These are phyloP conservation scores for Gorgonomyces haynaldii DNA, from an alignment of 192 early-diverging fungal genomes.

Conservation along the genomic window DNA sequence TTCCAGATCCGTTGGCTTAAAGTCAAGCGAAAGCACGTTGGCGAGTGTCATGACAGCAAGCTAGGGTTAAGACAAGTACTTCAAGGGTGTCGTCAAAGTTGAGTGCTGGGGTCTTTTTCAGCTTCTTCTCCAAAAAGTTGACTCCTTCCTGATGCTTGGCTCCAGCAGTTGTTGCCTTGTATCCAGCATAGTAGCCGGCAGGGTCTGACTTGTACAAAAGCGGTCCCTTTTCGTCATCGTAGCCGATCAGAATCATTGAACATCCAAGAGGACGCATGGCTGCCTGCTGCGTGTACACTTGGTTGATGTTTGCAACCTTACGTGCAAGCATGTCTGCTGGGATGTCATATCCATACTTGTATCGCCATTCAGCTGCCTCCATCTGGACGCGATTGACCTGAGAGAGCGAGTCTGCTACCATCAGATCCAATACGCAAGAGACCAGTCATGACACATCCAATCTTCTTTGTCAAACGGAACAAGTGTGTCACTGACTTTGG, in stretches of 20 bases:
- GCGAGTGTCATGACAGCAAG: slow-evolving; percentile 91
- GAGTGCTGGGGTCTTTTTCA: slow-evolving; percentile 79
- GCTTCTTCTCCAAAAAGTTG: slow-evolving; percentile 95
- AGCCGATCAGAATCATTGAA: slow-evolving; percentile 95
- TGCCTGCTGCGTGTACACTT: slow-evolving; percentile 99
- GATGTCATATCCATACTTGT: slow-evolving; percentile 98
- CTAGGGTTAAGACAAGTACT: slow-evolving; percentile 44
- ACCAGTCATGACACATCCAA: slow-evolving; percentile 99
- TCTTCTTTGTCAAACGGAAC: slow-evolving; percentile 79
- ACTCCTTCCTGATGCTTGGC: slow-evolving; percentile 92
- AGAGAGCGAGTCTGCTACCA: slow-evolving; percentile 76
- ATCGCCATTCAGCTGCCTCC: slow-evolving; percentile 96
- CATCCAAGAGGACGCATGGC: slow-evolving; percentile 96
- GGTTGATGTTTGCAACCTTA: slow-evolving; percentile 94
- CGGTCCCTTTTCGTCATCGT: slow-evolving; percentile 91
- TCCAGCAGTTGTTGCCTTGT: slow-evolving; percentile 89
- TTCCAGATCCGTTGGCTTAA: slow-evolving; percentile 95
- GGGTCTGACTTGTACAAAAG: slow-evolving; percentile 98
- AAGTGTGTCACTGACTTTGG: slow-evolving; percentile 84
- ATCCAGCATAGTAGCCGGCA: slow-evolving; percentile 96
- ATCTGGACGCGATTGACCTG: slow-evolving; percentile 85
- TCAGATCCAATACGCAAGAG: slow-evolving; percentile 49
- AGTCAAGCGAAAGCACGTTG: slow-evolving; percentile 80
- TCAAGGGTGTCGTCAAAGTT: slow-evolving; percentile 83
- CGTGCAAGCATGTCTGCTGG: slow-evolving; percentile 94